Conservation (phyloP, 2,329 filamentous ascomycete genomes). For the Xylariaceae sp. region DNA sequence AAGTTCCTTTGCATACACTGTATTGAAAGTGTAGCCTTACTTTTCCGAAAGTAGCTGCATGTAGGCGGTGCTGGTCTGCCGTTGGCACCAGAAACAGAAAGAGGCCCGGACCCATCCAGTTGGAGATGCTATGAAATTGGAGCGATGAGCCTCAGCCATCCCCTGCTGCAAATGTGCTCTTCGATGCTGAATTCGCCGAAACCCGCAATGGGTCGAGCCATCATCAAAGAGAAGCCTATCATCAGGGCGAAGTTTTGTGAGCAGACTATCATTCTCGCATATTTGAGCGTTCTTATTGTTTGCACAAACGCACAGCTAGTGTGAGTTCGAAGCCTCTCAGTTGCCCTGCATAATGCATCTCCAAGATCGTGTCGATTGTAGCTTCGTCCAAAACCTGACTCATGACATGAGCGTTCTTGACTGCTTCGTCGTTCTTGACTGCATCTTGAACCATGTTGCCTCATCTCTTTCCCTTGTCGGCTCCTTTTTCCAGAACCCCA, state of each 20-base stretch:
- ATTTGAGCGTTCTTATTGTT: not conserved
- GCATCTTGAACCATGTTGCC: slow-evolving; percentile 6
- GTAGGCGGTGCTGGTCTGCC: slow-evolving; percentile 16
- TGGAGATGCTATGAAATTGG: not conserved
- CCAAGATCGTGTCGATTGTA: slow-evolving; percentile 47
- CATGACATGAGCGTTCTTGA: not conserved
- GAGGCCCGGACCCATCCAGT: not conserved
- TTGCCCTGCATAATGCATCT: slow-evolving; percentile 52
- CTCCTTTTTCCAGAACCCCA: too few relatives aligned
- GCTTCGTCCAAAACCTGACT: slow-evolving; percentile 4
- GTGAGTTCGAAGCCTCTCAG: not conserved
- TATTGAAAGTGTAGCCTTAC: not conserved
- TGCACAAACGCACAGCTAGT: not conserved
- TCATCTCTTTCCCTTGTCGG: too few relatives aligned
- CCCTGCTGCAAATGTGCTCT: not conserved
- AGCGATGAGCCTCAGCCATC: not conserved
- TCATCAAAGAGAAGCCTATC: not conserved
- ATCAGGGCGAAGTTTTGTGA: not conserved
- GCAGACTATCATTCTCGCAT: not conserved
- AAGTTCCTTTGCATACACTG: slow-evolving; percentile 5
- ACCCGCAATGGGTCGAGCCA: slow-evolving; percentile 5
- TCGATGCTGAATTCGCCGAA: not conserved
- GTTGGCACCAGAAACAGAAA: slow-evolving; percentile 9
- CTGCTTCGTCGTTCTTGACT: slow-evolving; percentile 6
- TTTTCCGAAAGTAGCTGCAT: slow-evolving; percentile 12